Base-by-base conservation (phyloP, 176 grass and related monocot species). In the Avena insularis region DNA sequence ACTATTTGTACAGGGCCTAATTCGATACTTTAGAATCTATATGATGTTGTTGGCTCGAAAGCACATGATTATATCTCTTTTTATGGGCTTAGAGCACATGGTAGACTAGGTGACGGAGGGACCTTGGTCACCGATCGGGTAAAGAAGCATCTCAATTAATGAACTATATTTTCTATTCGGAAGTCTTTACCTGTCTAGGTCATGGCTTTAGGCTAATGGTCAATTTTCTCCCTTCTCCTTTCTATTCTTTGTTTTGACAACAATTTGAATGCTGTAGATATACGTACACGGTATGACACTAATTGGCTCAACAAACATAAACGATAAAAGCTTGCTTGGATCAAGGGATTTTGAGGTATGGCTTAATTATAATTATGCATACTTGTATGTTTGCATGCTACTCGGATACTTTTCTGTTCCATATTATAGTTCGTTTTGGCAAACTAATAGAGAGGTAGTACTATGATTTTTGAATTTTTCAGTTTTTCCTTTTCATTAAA, bases 271-370 rank as follows among this genome's bases (percentile, higher is more conserved):
- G 74, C 9, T 83, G 62, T 84, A 98, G 96, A 90, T 98, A 88
- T 98, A 96, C 82, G 93, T 98, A 50, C 96, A 98, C 88, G 93
- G 96, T 87, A 91, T 96, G 66, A 71, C 93, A 83, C 88, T 98
- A 89, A 93, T 98, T 90, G 96, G 96, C 45, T 98, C 96, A 82
- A 93, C 96, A 77, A 98, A 98, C 84, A 93, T 98, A 77, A 98
- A 98, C 80, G 96, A 98, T 83, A 96, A 93, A 93, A 98, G 96
- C 72, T 94, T 98, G 84, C 85, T 98, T 86, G 96, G 96, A 84
- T 98, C 93, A 77, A 95, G 96, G 79, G 96, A 98, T 82, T 98
- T 93, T 7, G 96, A 98, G 93, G 23, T 23, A 23, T 23, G 23
- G 23, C 23, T 23, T 23, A 23, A 23, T 23, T 23, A 23, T 23